Conservation (phyloP, 495 filamentous ascomycete genomes). For the Beverwykella pulmonaria region DNA sequence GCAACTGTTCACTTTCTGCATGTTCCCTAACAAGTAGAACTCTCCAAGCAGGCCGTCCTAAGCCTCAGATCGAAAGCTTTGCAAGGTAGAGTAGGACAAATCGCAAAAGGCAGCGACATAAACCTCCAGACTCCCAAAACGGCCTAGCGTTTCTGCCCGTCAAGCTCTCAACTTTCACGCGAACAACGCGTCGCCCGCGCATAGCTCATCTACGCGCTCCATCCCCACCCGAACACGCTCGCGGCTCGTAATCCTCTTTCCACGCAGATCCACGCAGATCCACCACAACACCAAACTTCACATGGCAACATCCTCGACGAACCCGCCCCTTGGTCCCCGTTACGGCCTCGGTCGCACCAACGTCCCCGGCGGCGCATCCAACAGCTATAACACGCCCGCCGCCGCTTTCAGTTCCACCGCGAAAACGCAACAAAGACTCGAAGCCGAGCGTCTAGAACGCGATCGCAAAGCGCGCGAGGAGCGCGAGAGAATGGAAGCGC, state of each 20-base stretch:
- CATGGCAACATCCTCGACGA: conserved; percentile 35
- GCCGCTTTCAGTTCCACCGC: conserved; percentile 13
- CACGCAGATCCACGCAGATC: too few species aligned
- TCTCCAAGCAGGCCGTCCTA: too few species aligned
- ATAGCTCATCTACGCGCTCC: conserved; percentile 11
- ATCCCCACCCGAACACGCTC: too few species aligned
- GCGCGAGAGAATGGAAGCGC: conserved; percentile 46
- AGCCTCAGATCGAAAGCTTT: too few species aligned
- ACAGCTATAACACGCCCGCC: conserved; percentile 30
- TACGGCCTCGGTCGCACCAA: conserved; percentile 30
- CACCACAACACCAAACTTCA: background rate
- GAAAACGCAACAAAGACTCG: conserved; percentile 43
- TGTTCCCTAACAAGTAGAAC: too few species aligned
- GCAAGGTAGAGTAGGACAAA: too few species aligned
- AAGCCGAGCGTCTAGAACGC: conserved; percentile 46
- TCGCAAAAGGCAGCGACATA: background rate
- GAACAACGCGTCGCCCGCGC: conserved; percentile 13
- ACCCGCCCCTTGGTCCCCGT: conserved; percentile 25
- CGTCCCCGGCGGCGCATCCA: conserved; percentile 12
- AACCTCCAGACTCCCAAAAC: background rate
- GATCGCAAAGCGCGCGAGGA: conserved; percentile 47
- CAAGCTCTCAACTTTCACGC: conserved; percentile 17
- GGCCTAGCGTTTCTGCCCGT: conserved; percentile 1
- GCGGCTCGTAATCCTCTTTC: too few species aligned
- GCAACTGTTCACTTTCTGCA: too few species aligned